These are phyloP conservation scores for Handroanthus guayacan DNA, from an alignment of 257 asterid genomes.

Conservation along the genomic window DNA sequence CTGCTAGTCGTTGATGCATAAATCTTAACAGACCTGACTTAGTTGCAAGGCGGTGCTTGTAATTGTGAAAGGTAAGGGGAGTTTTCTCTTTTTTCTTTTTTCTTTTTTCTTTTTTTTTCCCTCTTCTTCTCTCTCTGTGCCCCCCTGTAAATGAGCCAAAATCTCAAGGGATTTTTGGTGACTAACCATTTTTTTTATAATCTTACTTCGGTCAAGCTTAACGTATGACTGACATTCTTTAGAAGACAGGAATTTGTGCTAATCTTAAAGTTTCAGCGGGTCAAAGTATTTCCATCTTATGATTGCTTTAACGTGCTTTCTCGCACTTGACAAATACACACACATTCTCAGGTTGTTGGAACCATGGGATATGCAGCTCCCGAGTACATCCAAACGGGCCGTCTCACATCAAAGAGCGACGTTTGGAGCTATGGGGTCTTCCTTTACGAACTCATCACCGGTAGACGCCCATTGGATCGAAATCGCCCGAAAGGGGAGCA, in stretches of 20 bases:
- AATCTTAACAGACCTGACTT: too few relatives aligned
- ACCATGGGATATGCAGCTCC: conserved; percentile 98
- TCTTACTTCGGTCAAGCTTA: background rate
- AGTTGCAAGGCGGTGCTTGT: too few relatives aligned
- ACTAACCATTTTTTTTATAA: background rate
- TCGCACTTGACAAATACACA: background rate
- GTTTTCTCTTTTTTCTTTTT: too few relatives aligned
- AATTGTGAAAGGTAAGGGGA: too few relatives aligned
- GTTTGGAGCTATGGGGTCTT: conserved; percentile 98
- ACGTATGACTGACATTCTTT: background rate
- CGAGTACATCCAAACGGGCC: conserved; percentile 91
- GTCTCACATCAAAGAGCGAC: conserved; percentile 86
- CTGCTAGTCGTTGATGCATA: too few relatives aligned
- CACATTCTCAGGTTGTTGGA: conserved; percentile 78
- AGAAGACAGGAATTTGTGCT: background rate
- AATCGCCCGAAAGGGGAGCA: conserved; percentile 87
- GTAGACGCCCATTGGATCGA: conserved; percentile 86
- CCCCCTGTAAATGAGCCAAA: too few relatives aligned
- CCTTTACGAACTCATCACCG: conserved; percentile 90
- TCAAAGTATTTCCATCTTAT: too few relatives aligned
- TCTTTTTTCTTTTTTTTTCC: too few relatives aligned
- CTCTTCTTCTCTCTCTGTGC: too few relatives aligned
- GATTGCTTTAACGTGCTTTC: too few relatives aligned
- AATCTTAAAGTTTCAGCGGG: background rate
- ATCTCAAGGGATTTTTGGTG: too few relatives aligned